Base-by-base conservation (phyloP, 2,329 filamentous ascomycete genomes). In the Calonectria pseudoturangicola region DNA sequence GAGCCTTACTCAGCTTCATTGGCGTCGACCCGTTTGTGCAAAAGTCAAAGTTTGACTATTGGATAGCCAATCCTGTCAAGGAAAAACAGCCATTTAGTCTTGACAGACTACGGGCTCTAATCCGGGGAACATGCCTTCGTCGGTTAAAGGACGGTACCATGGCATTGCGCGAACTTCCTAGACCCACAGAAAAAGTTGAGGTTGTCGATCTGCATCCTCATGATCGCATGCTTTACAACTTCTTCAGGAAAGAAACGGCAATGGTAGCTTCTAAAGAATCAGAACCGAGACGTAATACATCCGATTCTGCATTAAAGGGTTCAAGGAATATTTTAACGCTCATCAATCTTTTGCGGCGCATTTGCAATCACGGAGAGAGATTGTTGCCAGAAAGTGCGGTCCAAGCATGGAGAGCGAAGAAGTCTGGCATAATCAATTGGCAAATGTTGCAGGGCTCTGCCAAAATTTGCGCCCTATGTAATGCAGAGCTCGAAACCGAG, bases 1-100 rank as follows among this genome's bases (percentile, higher is more conserved):
- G 83, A 0, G 77, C 84, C 0, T 75, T 87, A 0, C 70, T 86
- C 0, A 67, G 67, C 18, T 86, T 86, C 56, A 48, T 86, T 6
- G 25, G 79, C 1, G 76, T 84, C 8, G 65, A 69, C 0, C 73
- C 77, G 0, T 77, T 84, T 0, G 8, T 0, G 2, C 15, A 10
- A 1, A 73, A 74, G 27, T 6, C 2, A 4, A 39, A 0, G 0
- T 77, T 77, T 25, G 65, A 64, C 13, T 15, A 1, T 58, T 76
- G 66, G 67, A 70, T 76, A 4, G 73, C 41, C 47, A 70, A 70
- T 4, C 51, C 28, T 0, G 15, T 75, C 0, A 27, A 36, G 18
- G 25, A 64, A 0, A 21, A 68, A 3, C 7, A 1, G 12, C 13
- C n/a, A 1, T 1, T 4, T 13, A 43, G 43, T 5, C 3, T 73